Evolutionary conservation across 345 rosid genomes (phyloP).

Genomic region (Gossypium australe): DNA sequence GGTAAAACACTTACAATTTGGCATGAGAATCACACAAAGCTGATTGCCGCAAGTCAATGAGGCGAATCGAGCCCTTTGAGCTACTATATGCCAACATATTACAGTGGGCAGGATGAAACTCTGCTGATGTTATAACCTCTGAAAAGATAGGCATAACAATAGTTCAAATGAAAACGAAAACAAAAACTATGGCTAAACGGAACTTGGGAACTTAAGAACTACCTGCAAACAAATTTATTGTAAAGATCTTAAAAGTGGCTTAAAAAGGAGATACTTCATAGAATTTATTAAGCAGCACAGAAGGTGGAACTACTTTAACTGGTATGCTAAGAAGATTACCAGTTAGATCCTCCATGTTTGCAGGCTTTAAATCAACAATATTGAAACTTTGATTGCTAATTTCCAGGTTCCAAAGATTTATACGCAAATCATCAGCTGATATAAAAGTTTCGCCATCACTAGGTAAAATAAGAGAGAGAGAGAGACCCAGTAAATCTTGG

Average conservation of each 20-base stretch:
- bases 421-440: slow-evolving; percentile 63
- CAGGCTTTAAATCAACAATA: slow-evolving; percentile 62
- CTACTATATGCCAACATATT: slow-evolving; percentile 96
- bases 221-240: too few relatives aligned
- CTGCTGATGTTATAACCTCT: slow-evolving; percentile 99
- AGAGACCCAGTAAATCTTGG: background rate
- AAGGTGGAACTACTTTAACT: background rate
- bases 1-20: slow-evolving; percentile 62
- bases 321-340: slow-evolving; percentile 31
- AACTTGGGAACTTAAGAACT: too few relatives aligned
- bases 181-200: too few relatives aligned
- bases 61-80: slow-evolving; percentile 96
- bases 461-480: slow-evolving; percentile 16
- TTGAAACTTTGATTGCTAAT: slow-evolving; percentile 65
- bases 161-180: background rate
- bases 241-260: too few relatives aligned
- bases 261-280: background rate
- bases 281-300: background rate
- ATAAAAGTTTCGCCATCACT: slow-evolving; percentile 70
- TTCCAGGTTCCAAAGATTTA: slow-evolving; percentile 74
- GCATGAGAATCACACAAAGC: slow-evolving; percentile 95
- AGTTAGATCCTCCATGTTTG: slow-evolving; percentile 71
- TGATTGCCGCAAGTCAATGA: slow-evolving; percentile 95
- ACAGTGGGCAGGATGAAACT: slow-evolving; percentile 95
- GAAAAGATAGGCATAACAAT: slow-evolving; percentile 25